These are phyloP conservation scores for Aspergillus sp. DNA, from an alignment of 2,329 filamentous ascomycete genomes.

Conservation along the genomic window DNA sequence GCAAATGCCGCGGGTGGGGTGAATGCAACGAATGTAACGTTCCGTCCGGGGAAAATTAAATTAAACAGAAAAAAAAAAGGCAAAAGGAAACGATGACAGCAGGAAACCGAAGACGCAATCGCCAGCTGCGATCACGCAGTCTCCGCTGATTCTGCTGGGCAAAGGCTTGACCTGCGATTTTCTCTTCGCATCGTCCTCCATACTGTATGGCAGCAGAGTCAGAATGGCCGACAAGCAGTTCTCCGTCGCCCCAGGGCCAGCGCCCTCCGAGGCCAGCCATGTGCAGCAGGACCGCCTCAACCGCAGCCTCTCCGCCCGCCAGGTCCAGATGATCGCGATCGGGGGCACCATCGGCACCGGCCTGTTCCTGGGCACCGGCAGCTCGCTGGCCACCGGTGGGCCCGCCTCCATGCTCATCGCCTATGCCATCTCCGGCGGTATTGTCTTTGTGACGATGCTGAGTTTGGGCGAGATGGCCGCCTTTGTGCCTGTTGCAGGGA, in stretches of 20 bases:
- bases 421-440: conserved; percentile 57
- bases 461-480: conserved; percentile 62
- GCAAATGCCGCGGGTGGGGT: background rate
- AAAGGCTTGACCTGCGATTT: no score
- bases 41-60: background rate
- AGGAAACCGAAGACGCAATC: conserved; percentile 1
- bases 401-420: conserved; percentile 60
- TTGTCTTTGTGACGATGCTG: conserved; percentile 61
- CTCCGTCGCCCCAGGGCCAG: background rate
- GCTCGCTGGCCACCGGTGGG: conserved; percentile 59
- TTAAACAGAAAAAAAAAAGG: background rate
- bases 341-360: conserved; percentile 53
- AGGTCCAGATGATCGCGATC: conserved; percentile 67
- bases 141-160: no score
- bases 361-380: conserved; percentile 63
- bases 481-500: conserved; percentile 55
- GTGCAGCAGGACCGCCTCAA: conserved; percentile 46
- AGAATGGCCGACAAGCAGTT: background rate
- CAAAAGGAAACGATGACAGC: background rate
- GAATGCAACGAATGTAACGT: background rate
- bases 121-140: background rate
- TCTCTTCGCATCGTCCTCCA: background rate
- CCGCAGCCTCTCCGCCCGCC: conserved; percentile 59
- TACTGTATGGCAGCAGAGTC: background rate
- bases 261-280: background rate